Evolutionary conservation across 2,329 filamentous ascomycete species (phyloP), one percentile per base, ranked within the genome.

Genomic region (Claviceps fusiformis): DNA sequence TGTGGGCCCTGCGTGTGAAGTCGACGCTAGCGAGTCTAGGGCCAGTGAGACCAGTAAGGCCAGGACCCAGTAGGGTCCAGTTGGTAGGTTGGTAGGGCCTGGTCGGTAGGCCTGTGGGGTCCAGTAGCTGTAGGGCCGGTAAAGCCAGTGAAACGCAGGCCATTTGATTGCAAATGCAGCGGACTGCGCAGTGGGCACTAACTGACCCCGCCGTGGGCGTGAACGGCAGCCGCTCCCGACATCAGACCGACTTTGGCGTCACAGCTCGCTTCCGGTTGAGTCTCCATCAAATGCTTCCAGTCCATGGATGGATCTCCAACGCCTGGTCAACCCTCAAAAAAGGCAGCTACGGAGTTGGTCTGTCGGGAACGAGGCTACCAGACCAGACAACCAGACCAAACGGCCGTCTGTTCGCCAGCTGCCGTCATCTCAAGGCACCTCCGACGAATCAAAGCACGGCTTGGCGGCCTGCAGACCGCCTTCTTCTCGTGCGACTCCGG

Each of bases 381-480:
- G 31, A 13, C 35, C 35, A 37, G 35, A 37, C 35, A 4, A 13
- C 35, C 35, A 37, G 35, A 37, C 35, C 35, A 15, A 15, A 19
- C 52, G 27, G 19, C 46, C 15, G 2, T 50, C 19, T 29, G 19
- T 41, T 41, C 31, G 45, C 49, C 50, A 33, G 27, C n/a, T 44
- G 49, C 50, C 54, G 35, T 37, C 15, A 50, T 54, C 31, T 45
- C 39, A 9, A 50, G 43, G 4, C 1, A 45, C 27, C 17, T n/a
- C 39, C 45, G 19, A 31, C 56, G 35, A 55, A 41, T 48, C 54
- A 35, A 39, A 8, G 24, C 24, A 53, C 46, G 53, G 33, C 46
- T 24, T 19, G 11, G 39, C 53, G 53, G 46, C 43, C 49, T 41
- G 49, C 49, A 57, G 50, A 53, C 54, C 50, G 47, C 56, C 35